A percentile compares a stretch with the other conserved stretches of the same genome.
Conservation (phyloP, 768 basidiomycete genomes). For the Tricholoma saponaceum region DNA sequence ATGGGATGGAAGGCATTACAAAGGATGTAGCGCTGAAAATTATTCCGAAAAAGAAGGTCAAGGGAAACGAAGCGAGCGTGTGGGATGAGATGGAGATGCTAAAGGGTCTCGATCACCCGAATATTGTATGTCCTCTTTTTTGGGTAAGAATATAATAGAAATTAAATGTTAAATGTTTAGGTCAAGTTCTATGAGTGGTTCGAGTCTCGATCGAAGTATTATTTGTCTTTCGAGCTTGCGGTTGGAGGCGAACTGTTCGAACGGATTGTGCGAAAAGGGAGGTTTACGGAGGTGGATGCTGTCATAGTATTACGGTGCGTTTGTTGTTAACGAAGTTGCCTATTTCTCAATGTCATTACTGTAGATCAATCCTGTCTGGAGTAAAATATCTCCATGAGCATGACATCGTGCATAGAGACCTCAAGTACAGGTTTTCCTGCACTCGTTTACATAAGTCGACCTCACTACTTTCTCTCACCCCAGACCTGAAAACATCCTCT, state of each 20-base stretch:
- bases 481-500: conserved; percentile 96
- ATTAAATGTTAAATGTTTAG: conserved; percentile 31
- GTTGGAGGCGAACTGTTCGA: conserved; percentile 94
- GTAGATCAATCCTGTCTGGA: conserved; percentile 77
- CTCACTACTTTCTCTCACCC: not conserved
- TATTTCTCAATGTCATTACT: not conserved
- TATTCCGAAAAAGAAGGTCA: conserved; percentile 94
- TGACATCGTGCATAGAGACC: conserved; percentile 93
- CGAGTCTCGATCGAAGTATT: conserved; percentile 91
- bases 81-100: conserved; percentile 95
- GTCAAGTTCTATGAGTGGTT: conserved; percentile 98
- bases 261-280: conserved; percentile 77
- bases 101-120: conserved; percentile 84
- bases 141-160: not conserved
- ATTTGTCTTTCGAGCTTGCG: conserved; percentile 93
- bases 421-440: conserved; percentile 56
- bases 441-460: not conserved
- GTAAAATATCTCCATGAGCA: conserved; percentile 89
- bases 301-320: conserved; percentile 69
- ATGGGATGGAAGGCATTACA: conserved; percentile 30
- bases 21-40: conserved; percentile 86
- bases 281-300: conserved; percentile 92
- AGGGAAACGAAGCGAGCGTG: conserved; percentile 83
- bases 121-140: conserved; percentile 59
- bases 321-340: not conserved